These are phyloP conservation scores for Chaetomiaceae sp. DNA, from an alignment of 2,329 filamentous ascomycete species.

Conservation along the genomic window DNA sequence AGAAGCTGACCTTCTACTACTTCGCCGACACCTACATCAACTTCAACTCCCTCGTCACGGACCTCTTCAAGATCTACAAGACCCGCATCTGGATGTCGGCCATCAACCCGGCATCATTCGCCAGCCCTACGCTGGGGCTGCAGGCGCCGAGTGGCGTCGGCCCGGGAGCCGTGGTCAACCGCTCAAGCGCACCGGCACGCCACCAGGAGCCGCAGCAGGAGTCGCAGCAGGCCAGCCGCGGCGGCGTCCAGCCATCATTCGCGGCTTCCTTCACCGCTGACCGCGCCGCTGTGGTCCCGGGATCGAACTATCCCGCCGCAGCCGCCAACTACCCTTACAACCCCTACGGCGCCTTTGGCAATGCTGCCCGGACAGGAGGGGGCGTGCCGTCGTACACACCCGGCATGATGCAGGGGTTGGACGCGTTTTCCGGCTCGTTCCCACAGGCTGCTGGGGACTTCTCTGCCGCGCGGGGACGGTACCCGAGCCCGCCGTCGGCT, in stretches of 20 bases:
- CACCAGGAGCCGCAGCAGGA: constrained; percentile 45
- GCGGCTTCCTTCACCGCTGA: constrained; percentile 39
- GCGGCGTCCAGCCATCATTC: constrained; percentile 42
- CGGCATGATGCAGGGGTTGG: constrained; percentile 38
- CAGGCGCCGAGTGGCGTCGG: constrained; percentile 65
- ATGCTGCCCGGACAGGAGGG: constrained; percentile 31
- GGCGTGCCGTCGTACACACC: constrained; percentile 39
- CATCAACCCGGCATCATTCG: constrained; percentile 95
- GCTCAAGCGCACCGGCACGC: constrained; percentile 46
- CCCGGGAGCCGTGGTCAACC: constrained; percentile 58
- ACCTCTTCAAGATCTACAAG: constrained; percentile 99
- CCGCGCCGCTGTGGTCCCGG: constrained; percentile 36
- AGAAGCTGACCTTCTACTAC: constrained; percentile 98
- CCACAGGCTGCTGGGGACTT: constrained; percentile 41
- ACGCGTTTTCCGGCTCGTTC: constrained; percentile 41
- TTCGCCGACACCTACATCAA: constrained; percentile 98
- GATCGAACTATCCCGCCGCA: constrained; percentile 36
- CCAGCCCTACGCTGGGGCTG: constrained; percentile 68
- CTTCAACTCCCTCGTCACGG: constrained; percentile 95
- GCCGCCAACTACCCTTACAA: constrained; percentile 39
- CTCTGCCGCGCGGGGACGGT: constrained; percentile 44
- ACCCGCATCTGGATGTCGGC: constrained; percentile 99
- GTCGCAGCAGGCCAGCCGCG: constrained; percentile 37
- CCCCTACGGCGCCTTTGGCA: constrained; percentile 42
- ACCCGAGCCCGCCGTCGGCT: constrained; percentile 39